Evolutionary conservation across 352 stramenopile species (phyloP).

Genomic region (Globisporangium echinulatum): DNA sequence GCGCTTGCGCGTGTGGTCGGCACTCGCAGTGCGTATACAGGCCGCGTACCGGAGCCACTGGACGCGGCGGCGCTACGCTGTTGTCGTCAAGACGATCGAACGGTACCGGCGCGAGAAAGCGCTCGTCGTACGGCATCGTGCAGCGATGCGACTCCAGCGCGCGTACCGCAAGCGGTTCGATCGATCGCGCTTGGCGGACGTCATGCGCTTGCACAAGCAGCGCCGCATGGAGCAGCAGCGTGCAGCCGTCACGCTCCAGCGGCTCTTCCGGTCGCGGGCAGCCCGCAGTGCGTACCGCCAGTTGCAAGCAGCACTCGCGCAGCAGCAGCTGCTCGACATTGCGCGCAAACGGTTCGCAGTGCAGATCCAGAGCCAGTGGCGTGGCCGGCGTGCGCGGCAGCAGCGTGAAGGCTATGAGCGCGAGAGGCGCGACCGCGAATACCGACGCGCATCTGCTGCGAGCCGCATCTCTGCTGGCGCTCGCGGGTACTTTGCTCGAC

Average conservation of each 20-base stretch:
- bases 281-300: conserved; percentile 45
- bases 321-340: conserved; percentile 27
- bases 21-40: conserved; percentile 46
- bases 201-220: conserved; percentile 61
- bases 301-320: conserved; percentile 35
- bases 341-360: conserved; percentile 36
- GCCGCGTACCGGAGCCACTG: conserved; percentile 57
- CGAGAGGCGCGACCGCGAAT: conserved; percentile 25
- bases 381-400: conserved; percentile 35
- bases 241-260: conserved; percentile 47
- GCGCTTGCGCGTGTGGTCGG: conserved; percentile 29
- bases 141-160: conserved; percentile 40
- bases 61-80: conserved; percentile 34
- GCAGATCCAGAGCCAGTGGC: conserved; percentile 63
- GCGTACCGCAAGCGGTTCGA: conserved; percentile 57
- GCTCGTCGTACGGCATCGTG: conserved; percentile 30
- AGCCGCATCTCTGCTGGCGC: conserved; percentile 58
- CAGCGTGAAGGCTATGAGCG: conserved; percentile 26
- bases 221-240: conserved; percentile 43
- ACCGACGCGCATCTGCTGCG: conserved; percentile 30
- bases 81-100: conserved; percentile 61
- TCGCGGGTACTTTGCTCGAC: conserved; percentile 54
- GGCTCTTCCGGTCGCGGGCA: conserved; percentile 50
- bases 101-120: conserved; percentile 45
- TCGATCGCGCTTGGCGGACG: conserved; percentile 60